Base-by-base conservation (phyloP, 495 filamentous ascomycete species). In the Aspergillus carlsbadensis region DNA sequence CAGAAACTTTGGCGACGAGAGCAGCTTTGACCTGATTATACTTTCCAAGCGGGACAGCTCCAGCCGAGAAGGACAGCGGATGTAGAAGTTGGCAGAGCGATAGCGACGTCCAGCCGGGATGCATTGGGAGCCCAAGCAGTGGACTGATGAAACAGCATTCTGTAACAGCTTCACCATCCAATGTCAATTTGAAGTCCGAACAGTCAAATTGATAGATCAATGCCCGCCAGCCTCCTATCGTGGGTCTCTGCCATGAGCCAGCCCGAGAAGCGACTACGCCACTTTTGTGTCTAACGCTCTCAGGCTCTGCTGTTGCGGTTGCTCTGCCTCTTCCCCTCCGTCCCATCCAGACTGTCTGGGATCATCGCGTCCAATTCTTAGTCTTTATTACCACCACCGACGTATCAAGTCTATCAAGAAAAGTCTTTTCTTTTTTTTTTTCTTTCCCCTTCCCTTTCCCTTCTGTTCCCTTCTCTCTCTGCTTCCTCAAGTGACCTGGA, bases 381-480 rank as follows among this genome's bases (percentile, higher is more conserved):
- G 45, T 48, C 40, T 43, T 47, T 52, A 15, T 43, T 47, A 31
- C 35, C 26, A 29, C 43, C 42, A n/a, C 24, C 36, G n/a, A 29
- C 44, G 44, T 35, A 35, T 47, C 44, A 47, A 35, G 24, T 35
- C 34, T 48, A 48, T 43, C 33, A 35, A 47, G 26, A 47, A 47
- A 47, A 13, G 52, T 34, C 22, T 49, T 59, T 52, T 58, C 13
- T 59, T 36, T 53, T 29, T 35, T 36, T 51, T 47, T 11, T 31
- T 56, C 54, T 56, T 39, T 53, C 41, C 54, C 52, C 18, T 15
- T 58, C 52, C 55, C 58, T 55, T 57, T 42, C 18, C 35, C 41
- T 51, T 54, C 29, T 50, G 26, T 18, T 49, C 34, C 17, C 11
- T 45, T 34, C 17, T 35, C 31, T 47, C 26, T 39, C 31, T 29